A percentile compares a stretch with the other conserved stretches of the same genome.
Evolutionary conservation across 345 rosid genomes (phyloP).

Genomic region (Stellera chamaejasme): DNA sequence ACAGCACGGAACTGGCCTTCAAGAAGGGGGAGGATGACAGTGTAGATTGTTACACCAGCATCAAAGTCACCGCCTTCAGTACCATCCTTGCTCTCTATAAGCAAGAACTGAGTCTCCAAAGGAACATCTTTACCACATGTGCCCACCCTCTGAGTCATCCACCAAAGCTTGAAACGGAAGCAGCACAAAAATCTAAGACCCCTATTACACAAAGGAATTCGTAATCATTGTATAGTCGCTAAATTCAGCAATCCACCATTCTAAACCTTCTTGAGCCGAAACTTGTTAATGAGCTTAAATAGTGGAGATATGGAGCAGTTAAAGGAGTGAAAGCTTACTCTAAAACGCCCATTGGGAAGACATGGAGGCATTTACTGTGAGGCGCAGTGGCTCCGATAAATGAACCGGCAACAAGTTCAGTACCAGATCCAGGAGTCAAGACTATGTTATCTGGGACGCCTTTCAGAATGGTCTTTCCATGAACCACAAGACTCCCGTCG

Average conservation of each 20-base stretch:
- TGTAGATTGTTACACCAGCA: slow-evolving; percentile 58
- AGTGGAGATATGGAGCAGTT: too few species aligned
- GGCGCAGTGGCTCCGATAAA: slow-evolving; percentile 84
- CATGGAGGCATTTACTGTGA: slow-evolving; percentile 81
- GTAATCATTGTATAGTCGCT: too few species aligned
- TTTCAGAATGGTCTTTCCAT: slow-evolving; percentile 80
- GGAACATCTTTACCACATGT: slow-evolving; percentile 82
- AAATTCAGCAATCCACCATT: too few species aligned
- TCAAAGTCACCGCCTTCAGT: slow-evolving; percentile 39
- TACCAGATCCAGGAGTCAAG: slow-evolving; percentile 61
- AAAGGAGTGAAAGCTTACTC: slow-evolving; percentile 40
- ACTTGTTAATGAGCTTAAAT: too few species aligned
- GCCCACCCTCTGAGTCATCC: slow-evolving; percentile 99
- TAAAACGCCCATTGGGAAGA: slow-evolving; percentile 75
- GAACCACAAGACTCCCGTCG: slow-evolving; percentile 80
- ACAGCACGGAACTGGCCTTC: slow-evolving; percentile 97
- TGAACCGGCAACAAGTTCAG: slow-evolving; percentile 61
- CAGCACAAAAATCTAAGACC: slow-evolving; percentile 75
- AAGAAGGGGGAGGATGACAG: slow-evolving; percentile 86
- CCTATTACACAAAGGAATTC: slow-evolving; percentile 30
- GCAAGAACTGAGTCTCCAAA: slow-evolving; percentile 93
- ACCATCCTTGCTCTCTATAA: slow-evolving; percentile 70
- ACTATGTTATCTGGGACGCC: slow-evolving; percentile 82
- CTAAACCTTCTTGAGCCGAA: too few species aligned
- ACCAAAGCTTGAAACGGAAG: slow-evolving; percentile 97